These are phyloP conservation scores for Tausonia pullulans DNA, from an alignment of 1,284 basidiomycete genomes.

Conservation along the genomic window DNA sequence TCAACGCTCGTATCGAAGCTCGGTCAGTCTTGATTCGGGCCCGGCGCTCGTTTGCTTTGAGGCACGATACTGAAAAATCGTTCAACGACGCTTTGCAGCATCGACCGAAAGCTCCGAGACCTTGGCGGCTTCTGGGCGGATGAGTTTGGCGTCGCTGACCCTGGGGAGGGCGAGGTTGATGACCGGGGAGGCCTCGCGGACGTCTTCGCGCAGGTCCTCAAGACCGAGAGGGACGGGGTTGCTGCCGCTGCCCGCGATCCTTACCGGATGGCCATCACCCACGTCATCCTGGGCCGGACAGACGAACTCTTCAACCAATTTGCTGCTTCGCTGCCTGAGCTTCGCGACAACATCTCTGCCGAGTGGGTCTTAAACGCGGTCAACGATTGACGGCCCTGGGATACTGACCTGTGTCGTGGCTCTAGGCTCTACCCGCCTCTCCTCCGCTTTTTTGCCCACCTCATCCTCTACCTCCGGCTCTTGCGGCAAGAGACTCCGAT, in stretches of 20 bases:
- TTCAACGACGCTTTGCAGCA: constrained; percentile 6
- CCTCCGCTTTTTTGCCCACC: constrained; percentile 82
- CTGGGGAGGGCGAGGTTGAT: constrained; percentile 26
- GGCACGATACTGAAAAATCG: background rate
- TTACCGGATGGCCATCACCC: constrained; percentile 56
- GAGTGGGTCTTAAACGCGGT: constrained; percentile 44
- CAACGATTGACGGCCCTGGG: constrained; percentile 1
- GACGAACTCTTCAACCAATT: constrained; percentile 61
- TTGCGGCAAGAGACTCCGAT: constrained; percentile 64
- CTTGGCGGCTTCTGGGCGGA: constrained; percentile 35
- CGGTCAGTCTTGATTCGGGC: constrained; percentile 16
- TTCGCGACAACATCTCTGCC: constrained; percentile 37
- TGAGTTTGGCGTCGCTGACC: constrained; percentile 23
- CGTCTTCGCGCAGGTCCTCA: constrained; percentile 30
- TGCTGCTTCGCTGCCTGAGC: constrained; percentile 44
- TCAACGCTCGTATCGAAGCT: constrained; percentile 70
- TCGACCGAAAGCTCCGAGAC: constrained; percentile 31
- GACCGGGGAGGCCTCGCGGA: constrained; percentile 29
- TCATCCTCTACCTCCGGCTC: constrained; percentile 81
- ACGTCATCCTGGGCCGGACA: constrained; percentile 68
- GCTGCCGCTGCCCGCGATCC: constrained; percentile 52
- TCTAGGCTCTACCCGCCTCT: constrained; percentile 32
- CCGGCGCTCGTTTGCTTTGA: background rate
- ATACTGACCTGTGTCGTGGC: background rate
- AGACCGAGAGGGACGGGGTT: constrained; percentile 25